These are phyloP conservation scores for Skeletonema costatum DNA, from an alignment of 108 stramenopile genomes.

Conservation along the genomic window DNA sequence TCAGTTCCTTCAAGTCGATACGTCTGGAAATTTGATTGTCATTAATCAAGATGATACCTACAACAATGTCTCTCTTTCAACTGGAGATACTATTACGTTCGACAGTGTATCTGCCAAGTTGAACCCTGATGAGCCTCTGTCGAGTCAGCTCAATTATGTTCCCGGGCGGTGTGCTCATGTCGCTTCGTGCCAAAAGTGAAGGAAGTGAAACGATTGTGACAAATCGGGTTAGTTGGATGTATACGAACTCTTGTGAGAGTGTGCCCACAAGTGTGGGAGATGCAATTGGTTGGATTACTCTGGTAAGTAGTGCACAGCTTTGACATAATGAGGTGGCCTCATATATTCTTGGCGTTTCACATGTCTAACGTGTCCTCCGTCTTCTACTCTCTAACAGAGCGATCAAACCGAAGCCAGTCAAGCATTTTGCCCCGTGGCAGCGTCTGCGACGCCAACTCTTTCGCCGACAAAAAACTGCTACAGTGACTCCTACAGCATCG, in stretches of 20 bases:
- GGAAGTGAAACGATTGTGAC: conserved; percentile 8
- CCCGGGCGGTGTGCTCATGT: conserved; percentile 36
- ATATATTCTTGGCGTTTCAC: background rate
- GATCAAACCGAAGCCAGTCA: background rate
- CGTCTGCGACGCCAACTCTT: background rate
- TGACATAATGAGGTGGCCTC: background rate
- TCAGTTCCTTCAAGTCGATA: conserved; percentile 39
- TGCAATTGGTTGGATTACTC: conserved; percentile 24
- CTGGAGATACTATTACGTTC: conserved; percentile 21
- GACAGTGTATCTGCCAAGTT: conserved; percentile 24
- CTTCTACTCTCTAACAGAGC: background rate
- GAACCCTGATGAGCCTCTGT: conserved; percentile 1
- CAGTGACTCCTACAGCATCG: background rate
- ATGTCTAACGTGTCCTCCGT: background rate
- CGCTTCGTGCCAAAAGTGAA: background rate
- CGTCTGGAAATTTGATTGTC: conserved; percentile 24
- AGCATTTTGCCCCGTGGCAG: background rate
- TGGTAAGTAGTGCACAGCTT: background rate
- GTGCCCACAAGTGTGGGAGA: conserved; percentile 29
- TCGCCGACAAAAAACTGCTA: background rate
- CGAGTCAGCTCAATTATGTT: conserved; percentile 17
- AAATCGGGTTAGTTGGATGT: conserved; percentile 32
- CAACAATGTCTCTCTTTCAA: conserved; percentile 9
- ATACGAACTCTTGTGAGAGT: conserved; percentile 25
- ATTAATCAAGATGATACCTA: conserved; percentile 39